phyloP scores from a whole-genome alignment of 805 yeast species.

The Pichia kluyveri region DNA sequence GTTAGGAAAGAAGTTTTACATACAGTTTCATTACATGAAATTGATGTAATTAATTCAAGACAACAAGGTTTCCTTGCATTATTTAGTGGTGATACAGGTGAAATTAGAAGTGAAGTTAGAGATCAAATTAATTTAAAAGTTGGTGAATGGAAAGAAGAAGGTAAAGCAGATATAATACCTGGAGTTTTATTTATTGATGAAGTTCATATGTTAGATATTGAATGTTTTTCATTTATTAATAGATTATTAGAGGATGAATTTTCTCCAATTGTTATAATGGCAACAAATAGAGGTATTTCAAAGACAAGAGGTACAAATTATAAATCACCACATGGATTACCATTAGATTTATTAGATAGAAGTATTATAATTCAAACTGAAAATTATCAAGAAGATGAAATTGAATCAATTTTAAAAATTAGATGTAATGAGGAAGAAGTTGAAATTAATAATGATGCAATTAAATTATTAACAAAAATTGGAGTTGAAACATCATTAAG shows the following conservation, averaged over 20 bases:
- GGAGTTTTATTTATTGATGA: conserved; percentile 97
- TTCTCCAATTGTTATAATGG: conserved; percentile 92
- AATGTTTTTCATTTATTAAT: conserved; percentile 89
- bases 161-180: conserved; percentile 94
- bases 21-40: conserved; percentile 92
- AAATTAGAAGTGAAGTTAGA: conserved; percentile 86
- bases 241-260: conserved; percentile 86
- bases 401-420: conserved; percentile 70
- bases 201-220: conserved; percentile 97
- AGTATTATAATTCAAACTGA: conserved; percentile 85
- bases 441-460: conserved; percentile 56
- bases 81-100: conserved; percentile 82
- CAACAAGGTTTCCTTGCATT: conserved; percentile 60
- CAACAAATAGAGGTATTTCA: conserved; percentile 92
- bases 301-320: conserved; percentile 87
- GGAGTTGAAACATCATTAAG: conserved; percentile 79
- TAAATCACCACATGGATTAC: conserved; percentile 92
- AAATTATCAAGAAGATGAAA: conserved; percentile 80
- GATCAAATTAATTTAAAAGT: conserved; percentile 47
- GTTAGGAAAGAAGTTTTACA: conserved; percentile 96
- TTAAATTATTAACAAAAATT: conserved; percentile 61
- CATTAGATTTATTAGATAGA: conserved; percentile 89
- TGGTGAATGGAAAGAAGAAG: conserved; percentile 95
- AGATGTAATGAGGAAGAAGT: conserved; percentile 74
- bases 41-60: conserved; percentile 92